phyloP scores from a whole-genome alignment of 2,329 filamentous ascomycete species.

The Lizonia empirigonia region DNA sequence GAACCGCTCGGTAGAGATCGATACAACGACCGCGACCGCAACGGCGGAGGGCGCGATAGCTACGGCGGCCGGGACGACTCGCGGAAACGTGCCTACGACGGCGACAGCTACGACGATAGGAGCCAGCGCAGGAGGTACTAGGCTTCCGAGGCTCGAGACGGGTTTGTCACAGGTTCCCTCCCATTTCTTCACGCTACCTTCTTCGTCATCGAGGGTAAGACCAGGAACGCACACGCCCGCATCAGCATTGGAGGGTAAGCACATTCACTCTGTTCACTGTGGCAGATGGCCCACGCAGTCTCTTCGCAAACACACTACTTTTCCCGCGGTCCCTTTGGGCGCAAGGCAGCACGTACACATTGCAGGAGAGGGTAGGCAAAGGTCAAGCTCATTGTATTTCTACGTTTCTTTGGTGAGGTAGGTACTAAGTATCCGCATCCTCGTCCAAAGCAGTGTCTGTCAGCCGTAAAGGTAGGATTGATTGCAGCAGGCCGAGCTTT shows the following conservation, averaged over 20 bases:
- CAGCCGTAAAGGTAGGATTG: conserved; percentile 33
- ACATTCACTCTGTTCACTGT: conserved; percentile 17
- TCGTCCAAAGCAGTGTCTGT: background rate
- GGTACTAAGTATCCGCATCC: conserved; percentile 36
- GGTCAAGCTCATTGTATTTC: conserved; percentile 30
- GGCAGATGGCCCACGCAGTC: conserved; percentile 4
- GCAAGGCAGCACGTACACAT: too few relatives aligned
- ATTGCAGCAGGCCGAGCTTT: too few relatives aligned
- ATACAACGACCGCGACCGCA: conserved; percentile 44
- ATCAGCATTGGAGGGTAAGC: conserved; percentile 36
- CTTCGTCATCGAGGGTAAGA: conserved; percentile 46
- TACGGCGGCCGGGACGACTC: conserved; percentile 47
- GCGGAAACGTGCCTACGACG: conserved; percentile 69
- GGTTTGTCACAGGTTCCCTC: conserved; percentile 50
- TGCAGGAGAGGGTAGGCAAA: conserved; percentile 38
- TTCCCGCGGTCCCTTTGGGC: too few relatives aligned
- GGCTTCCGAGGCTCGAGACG: conserved; percentile 27
- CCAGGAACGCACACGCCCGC: conserved; percentile 19
- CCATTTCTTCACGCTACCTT: conserved; percentile 42
- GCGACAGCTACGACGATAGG: conserved; percentile 78
- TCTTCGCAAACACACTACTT: too few relatives aligned
- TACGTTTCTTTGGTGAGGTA: conserved; percentile 22
- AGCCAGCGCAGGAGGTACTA: conserved; percentile 66
- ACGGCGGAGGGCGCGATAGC: conserved; percentile 44
- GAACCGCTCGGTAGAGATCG: conserved; percentile 74